Base-by-base conservation (phyloP, 495 filamentous ascomycete species). In the Tricharina praecox region DNA sequence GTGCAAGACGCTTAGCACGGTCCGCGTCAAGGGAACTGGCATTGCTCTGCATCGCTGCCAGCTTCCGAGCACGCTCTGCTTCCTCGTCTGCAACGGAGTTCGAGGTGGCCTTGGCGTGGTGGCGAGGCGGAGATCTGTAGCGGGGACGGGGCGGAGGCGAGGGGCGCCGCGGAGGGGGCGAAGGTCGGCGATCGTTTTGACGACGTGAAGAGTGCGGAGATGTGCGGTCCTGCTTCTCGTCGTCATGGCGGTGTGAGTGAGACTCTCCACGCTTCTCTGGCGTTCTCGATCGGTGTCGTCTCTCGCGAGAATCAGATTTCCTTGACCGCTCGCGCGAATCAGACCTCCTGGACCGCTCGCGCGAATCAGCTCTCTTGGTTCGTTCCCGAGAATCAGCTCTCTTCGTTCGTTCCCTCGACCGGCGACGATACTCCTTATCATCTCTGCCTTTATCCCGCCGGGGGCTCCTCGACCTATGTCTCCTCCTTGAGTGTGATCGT, bases 41-140 rank as follows among this genome's bases (percentile, higher is more conserved):
- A 45, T 82, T 83, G 20, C 73, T 71, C 56, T 85, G 82, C 90
- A 97, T 97, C 37, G 48, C 56, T 26, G 78, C 81, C 3, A 96
- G 67, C 57, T 82, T 88, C 16, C 70, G 67, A 5, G 71, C 73
- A 2, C 72, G 73, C 49, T 81, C 76, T 13, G 70, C 66, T 28
- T 69, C 65, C 1, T 59, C 58, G 8, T 65, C 61, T 26, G 61
- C 52, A 19, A 41, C 32, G 1, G 41, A 24, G 23, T 24, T 25
- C 10, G 41, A n/a, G 41, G 19, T 13, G 41, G 41, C 16, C 13
- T 18, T 9, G 21, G 20, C 7, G 2, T 13, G 24, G 36, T 5
- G 19, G 11, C 16, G 16, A 7, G 8, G 5, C 8, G 19, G 13
- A 13, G 41, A 44, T n/a, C n/a, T n/a, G n/a, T n/a, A n/a, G n/a